A percentile compares a stretch with the other conserved stretches of the same genome.
Conservation (phyloP, 2,329 filamentous ascomycete species). For the Cercospora sojina region DNA sequence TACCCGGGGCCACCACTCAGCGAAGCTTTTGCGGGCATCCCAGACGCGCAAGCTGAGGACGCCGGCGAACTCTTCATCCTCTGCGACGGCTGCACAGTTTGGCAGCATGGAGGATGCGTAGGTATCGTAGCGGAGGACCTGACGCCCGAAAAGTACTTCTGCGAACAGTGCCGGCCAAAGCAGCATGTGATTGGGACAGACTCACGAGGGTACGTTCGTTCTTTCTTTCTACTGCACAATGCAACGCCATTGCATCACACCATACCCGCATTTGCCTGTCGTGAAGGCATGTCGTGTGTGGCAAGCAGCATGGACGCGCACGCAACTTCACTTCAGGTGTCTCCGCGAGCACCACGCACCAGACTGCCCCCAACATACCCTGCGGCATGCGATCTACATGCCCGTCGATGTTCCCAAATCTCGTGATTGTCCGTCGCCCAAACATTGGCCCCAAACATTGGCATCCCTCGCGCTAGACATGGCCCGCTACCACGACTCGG, state of each 20-base stretch:
- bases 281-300: neutral
- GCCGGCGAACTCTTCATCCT: slow-evolving; percentile 95
- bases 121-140: slow-evolving; percentile 92
- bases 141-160: slow-evolving; percentile 96
- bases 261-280: neutral
- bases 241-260: slow-evolving; percentile 5
- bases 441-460: neutral
- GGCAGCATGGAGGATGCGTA: slow-evolving; percentile 97
- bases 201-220: slow-evolving; percentile 73
- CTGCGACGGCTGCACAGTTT: slow-evolving; percentile 96
- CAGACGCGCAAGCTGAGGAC: slow-evolving; percentile 70
- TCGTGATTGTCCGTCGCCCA: neutral
- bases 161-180: slow-evolving; percentile 89
- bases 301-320: neutral
- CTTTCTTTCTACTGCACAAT: slow-evolving; percentile 22
- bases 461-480: slow-evolving; percentile 11
- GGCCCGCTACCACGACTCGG: slow-evolving; percentile 33
- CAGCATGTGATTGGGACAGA: slow-evolving; percentile 81
- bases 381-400: neutral
- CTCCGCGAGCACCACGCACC: slow-evolving; percentile 3
- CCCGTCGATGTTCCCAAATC: neutral
- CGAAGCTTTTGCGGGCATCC: slow-evolving; percentile 44
- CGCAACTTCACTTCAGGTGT: neutral
- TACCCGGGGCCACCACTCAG: slow-evolving; percentile 79
- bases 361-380: neutral